phyloP scores from a whole-genome alignment of 2,329 filamentous ascomycete species.

The Neofusicoccum cordaticola region DNA sequence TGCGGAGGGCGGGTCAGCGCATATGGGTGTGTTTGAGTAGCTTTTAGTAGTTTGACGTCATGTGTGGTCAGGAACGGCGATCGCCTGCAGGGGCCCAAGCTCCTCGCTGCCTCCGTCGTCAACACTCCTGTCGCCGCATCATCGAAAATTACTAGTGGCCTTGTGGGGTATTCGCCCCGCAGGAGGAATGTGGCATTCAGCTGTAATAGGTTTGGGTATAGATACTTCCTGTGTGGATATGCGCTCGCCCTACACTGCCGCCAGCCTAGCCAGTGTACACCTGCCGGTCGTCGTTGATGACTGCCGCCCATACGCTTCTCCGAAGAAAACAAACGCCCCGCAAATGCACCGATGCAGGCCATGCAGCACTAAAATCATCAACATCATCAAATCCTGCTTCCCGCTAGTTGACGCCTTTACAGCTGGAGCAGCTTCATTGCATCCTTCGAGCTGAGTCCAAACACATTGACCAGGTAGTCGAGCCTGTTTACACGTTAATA shows the following conservation, averaged over 20 bases:
- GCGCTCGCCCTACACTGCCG: conserved; percentile 3
- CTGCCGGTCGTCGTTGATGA: not conserved
- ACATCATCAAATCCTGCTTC: conserved; percentile 9
- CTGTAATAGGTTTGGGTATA: conserved; percentile 12
- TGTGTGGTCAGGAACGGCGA: not conserved
- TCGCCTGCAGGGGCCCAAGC: not conserved
- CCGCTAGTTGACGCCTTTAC: not conserved
- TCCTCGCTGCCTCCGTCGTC: not conserved
- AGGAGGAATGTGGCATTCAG: not conserved
- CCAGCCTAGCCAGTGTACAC: not conserved
- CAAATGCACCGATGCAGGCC: conserved; percentile 13
- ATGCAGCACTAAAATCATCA: conserved; percentile 15
- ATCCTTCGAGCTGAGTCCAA: conserved; percentile 55
- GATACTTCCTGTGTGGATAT: conserved; percentile 2
- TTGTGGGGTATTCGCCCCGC: not conserved
- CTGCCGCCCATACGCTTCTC: conserved; percentile 9
- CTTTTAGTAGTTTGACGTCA: not conserved
- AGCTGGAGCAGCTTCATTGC: conserved; percentile 34
- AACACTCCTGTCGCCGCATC: not conserved
- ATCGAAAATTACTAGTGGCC: not conserved
- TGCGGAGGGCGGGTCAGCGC: not conserved
- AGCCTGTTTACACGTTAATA: conserved; percentile 45
- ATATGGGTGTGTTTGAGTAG: not conserved
- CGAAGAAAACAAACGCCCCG: conserved; percentile 2
- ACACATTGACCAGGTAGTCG: conserved; percentile 63